Percentiles rank a stretch among this genome's conserved stretches.
Conservation (phyloP, 2,329 filamentous ascomycete genomes). For the Hypoxylon sp. region DNA sequence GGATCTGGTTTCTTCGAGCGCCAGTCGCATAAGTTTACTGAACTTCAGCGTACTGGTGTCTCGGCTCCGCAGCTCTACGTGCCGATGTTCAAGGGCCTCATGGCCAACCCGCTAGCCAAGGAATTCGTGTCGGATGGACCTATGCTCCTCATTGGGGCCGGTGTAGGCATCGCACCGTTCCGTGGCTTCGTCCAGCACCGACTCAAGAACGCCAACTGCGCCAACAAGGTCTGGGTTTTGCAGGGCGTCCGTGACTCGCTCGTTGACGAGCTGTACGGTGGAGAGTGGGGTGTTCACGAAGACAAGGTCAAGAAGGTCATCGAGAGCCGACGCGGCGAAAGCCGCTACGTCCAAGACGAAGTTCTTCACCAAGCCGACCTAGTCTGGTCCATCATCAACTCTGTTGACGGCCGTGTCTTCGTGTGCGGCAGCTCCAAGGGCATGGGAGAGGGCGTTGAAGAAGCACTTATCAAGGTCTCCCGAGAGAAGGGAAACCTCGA, state of each 20-base stretch:
- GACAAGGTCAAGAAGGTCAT: slow-evolving; percentile 85
- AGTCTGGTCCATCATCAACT: slow-evolving; percentile 98
- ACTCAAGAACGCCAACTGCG: slow-evolving; percentile 50
- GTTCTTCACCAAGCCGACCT: slow-evolving; percentile 89
- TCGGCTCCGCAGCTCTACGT: slow-evolving; percentile 72
- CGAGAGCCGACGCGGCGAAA: slow-evolving; percentile 77
- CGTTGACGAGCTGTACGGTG: slow-evolving; percentile 94
- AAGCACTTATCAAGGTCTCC: slow-evolving; percentile 85
- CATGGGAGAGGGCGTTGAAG: slow-evolving; percentile 97
- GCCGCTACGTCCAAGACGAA: slow-evolving; percentile 95
- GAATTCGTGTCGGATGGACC: slow-evolving; percentile 94
- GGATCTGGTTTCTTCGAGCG: slow-evolving; percentile 94
- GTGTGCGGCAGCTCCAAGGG: slow-evolving; percentile 95
- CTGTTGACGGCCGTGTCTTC: slow-evolving; percentile 93
- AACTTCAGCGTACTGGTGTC: slow-evolving; percentile 69
- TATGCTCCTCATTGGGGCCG: slow-evolving; percentile 96
- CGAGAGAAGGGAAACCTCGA: slow-evolving; percentile 92
- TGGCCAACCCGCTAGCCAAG: slow-evolving; percentile 93
- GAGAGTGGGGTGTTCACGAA: slow-evolving; percentile 95
- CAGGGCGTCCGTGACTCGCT: slow-evolving; percentile 71
- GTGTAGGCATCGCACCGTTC: slow-evolving; percentile 97
- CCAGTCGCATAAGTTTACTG: slow-evolving; percentile 76
- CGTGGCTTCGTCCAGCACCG: slow-evolving; percentile 91
- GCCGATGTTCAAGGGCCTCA: slow-evolving; percentile 98
- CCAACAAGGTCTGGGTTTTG: slow-evolving; percentile 51